A percentile compares a stretch with the other conserved stretches of the same genome.
phyloP scores from a whole-genome alignment of 2,329 filamentous ascomycete genomes.

The Pseudocercospora fijiensis region DNA sequence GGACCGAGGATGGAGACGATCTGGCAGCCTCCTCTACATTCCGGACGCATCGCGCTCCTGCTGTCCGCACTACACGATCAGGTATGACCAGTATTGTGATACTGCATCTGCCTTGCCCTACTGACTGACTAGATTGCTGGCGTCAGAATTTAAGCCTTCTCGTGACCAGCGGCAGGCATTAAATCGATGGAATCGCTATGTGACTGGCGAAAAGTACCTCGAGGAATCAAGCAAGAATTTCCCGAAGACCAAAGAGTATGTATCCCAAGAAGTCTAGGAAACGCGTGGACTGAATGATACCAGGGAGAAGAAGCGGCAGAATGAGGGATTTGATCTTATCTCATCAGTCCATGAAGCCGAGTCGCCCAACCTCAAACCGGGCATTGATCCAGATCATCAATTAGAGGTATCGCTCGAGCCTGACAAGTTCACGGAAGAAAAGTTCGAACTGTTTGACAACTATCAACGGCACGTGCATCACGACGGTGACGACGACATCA shows the following conservation, averaged over 20 bases:
- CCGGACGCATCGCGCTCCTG: slow-evolving; percentile 78
- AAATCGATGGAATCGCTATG: slow-evolving; percentile 72
- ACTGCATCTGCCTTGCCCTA: not conserved
- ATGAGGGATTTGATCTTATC: slow-evolving; percentile 66
- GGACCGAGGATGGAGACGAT: slow-evolving; percentile 72
- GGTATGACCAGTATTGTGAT: slow-evolving; percentile 35
- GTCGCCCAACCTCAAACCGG: slow-evolving; percentile 49
- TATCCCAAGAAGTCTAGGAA: not conserved
- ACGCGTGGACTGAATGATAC: not conserved
- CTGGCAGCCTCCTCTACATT: slow-evolving; percentile 67
- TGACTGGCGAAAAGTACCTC: slow-evolving; percentile 67
- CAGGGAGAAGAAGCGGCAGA: slow-evolving; percentile 59
- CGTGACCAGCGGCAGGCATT: slow-evolving; percentile 72
- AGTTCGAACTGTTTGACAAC: slow-evolving; percentile 68
- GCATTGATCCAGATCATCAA: slow-evolving; percentile 59
- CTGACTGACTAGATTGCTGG: slow-evolving; percentile 56
- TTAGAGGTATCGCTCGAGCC: slow-evolving; percentile 70
- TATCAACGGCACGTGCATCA: slow-evolving; percentile 74
- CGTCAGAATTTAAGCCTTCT: slow-evolving; percentile 61
- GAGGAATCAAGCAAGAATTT: slow-evolving; percentile 63
- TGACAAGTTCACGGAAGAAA: slow-evolving; percentile 71
- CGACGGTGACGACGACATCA: slow-evolving; percentile 61
- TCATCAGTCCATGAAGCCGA: slow-evolving; percentile 71
- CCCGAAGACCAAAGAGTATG: slow-evolving; percentile 66
- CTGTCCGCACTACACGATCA: slow-evolving; percentile 87